Evolutionary conservation across 345 rosid species (phyloP).

Genomic region (Salix brachista): DNA sequence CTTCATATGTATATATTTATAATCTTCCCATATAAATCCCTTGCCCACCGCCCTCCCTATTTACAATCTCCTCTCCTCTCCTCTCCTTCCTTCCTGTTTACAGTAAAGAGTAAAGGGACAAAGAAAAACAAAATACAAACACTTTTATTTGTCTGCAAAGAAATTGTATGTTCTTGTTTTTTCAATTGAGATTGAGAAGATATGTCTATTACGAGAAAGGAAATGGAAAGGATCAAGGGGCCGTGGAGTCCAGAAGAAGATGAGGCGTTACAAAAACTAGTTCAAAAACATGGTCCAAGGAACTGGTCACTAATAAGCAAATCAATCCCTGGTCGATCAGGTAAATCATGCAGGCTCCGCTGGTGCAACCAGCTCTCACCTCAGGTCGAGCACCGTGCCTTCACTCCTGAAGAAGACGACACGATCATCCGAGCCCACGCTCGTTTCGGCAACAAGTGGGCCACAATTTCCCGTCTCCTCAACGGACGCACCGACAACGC

Average conservation of each 20-base stretch:
- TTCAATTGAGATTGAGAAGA: no score
- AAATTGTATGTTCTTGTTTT: no score
- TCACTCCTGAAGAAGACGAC: slow-evolving; percentile 23
- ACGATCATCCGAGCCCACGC: slow-evolving; percentile 21
- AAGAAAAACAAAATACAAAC: no score
- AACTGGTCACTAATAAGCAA: slow-evolving; percentile 31
- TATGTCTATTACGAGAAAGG: slow-evolving; percentile 7
- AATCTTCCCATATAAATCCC: slow-evolving; percentile 24
- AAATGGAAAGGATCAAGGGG: slow-evolving; percentile 24
- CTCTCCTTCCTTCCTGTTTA: background rate
- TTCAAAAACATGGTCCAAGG: slow-evolving; percentile 23
- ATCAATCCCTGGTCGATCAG: slow-evolving; percentile 26
- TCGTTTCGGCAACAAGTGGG: slow-evolving; percentile 29
- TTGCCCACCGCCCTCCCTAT: background rate
- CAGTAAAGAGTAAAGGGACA: background rate
- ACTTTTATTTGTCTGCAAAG: no score
- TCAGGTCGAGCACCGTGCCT: slow-evolving; percentile 24
- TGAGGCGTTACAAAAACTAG: slow-evolving; percentile 16
- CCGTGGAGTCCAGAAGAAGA: slow-evolving; percentile 32
- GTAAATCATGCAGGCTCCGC: slow-evolving; percentile 27
- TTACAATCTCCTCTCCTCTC: background rate
- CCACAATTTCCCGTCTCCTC: slow-evolving; percentile 29
- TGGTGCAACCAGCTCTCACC: slow-evolving; percentile 34
- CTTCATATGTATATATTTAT: no score
- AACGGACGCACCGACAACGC: slow-evolving; percentile 37